phyloP scores from a whole-genome alignment of 2,329 filamentous ascomycete species.

The Geosmithia flava region DNA sequence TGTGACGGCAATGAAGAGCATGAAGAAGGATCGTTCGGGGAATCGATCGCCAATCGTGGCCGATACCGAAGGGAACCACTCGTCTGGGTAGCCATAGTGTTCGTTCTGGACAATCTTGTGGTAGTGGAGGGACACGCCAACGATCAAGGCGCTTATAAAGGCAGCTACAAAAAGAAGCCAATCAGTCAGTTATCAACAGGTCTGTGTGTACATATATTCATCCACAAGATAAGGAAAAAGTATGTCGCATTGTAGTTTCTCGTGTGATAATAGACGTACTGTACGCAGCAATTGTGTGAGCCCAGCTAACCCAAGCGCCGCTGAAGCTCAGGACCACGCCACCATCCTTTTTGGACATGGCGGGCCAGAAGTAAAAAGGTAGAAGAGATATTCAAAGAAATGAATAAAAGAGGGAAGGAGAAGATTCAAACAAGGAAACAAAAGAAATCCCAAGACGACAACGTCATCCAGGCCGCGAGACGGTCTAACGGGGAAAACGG shows the following conservation, averaged over 20 bases:
- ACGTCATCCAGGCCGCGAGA: neutral
- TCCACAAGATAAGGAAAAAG: no score
- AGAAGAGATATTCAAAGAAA: conserved; percentile 3
- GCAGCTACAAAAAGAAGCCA: conserved; percentile 41
- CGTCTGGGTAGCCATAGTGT: conserved; percentile 83
- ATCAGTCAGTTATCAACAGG: neutral
- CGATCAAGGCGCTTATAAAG: conserved; percentile 74
- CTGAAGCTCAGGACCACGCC: conserved; percentile 55
- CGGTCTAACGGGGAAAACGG: neutral
- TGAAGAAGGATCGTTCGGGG: conserved; percentile 92
- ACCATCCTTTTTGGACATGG: conserved; percentile 38
- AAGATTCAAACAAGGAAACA: conserved; percentile 6
- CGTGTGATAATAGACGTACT: conserved; percentile 42
- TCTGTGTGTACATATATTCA: no score
- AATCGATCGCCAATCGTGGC: conserved; percentile 96
- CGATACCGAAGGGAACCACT: conserved; percentile 95
- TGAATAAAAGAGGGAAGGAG: conserved; percentile 12
- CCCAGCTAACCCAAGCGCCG: conserved; percentile 82
- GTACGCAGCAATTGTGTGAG: conserved; percentile 77
- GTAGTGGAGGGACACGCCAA: conserved; percentile 77
- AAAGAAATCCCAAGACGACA: neutral
- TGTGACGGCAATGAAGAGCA: conserved; percentile 93
- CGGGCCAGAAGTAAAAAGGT: conserved; percentile 2
- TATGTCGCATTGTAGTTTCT: no score
- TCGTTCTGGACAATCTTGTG: conserved; percentile 97